These are phyloP conservation scores for Spathaspora sp. DNA, from an alignment of 805 yeast species.

Conservation along the genomic window DNA sequence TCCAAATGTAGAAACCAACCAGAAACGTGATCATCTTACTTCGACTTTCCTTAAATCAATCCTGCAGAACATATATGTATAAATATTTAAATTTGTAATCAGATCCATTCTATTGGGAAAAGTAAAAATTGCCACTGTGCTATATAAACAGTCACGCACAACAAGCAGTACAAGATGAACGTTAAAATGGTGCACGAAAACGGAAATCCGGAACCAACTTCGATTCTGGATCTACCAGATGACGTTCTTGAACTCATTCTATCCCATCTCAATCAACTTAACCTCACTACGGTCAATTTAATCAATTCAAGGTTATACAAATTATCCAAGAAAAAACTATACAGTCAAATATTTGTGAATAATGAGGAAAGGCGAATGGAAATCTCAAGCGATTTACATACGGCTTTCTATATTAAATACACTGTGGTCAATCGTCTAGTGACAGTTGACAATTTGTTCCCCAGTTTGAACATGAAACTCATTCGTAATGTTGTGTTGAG, in stretches of 20 bases:
- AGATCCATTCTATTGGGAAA: too few species aligned
- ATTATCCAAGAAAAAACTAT: neutral
- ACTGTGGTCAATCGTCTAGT: neutral
- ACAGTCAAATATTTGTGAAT: neutral
- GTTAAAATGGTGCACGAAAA: too few species aligned
- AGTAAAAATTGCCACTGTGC: too few species aligned
- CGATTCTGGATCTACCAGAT: neutral
- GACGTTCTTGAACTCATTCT: neutral
- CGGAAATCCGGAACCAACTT: too few species aligned
- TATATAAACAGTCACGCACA: too few species aligned
- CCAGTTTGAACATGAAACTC: neutral
- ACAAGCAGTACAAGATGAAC: too few species aligned
- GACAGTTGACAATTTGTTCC: neutral
- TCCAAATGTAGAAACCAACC: too few species aligned
- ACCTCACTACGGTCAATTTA: neutral
- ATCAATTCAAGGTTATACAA: neutral
- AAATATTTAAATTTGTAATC: too few species aligned
- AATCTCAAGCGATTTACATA: neutral
- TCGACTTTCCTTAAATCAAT: too few species aligned
- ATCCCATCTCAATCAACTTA: neutral
- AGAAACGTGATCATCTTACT: too few species aligned
- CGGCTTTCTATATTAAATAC: neutral
- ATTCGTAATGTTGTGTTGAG: neutral
- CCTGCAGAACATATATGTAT: too few species aligned
- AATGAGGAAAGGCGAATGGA: neutral